Conservation (phyloP, 176 grass and related monocot genomes). For the Luzula sylvatica region DNA sequence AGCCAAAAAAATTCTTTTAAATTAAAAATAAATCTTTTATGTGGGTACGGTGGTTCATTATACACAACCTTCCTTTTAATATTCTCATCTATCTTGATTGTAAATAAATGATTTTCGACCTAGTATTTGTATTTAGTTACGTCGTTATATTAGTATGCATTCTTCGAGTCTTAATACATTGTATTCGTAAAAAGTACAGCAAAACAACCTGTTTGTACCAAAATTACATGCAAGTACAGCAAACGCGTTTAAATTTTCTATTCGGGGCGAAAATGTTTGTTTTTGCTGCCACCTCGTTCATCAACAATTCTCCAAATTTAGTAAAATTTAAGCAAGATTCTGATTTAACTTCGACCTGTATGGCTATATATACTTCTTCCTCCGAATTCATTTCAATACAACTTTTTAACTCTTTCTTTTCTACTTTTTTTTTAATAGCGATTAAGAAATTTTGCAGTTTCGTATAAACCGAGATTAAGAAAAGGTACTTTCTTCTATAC, state of each 20-base stretch:
- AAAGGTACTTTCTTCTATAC: background rate
- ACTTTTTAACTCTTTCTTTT: background rate
- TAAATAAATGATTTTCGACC: too few relatives aligned
- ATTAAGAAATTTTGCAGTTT: background rate
- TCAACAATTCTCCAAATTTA: constrained; percentile 15
- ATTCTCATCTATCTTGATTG: too few relatives aligned
- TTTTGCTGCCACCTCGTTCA: background rate
- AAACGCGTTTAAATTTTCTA: background rate
- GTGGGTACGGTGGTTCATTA: too few relatives aligned
- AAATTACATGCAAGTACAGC: too few relatives aligned
- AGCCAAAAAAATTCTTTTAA: too few relatives aligned
- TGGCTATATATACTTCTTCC: constrained; percentile 13
- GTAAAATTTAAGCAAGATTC: constrained; percentile 1
- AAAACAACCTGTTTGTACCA: too few relatives aligned
- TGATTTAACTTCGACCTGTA: constrained; percentile 1
- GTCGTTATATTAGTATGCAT: too few relatives aligned
- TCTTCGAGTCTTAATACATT: too few relatives aligned
- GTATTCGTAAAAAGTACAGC: too few relatives aligned
- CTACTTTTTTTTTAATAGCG: background rate
- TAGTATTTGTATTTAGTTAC: too few relatives aligned
- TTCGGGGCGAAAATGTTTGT: background rate
- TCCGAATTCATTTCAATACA: background rate
- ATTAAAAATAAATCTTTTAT: too few relatives aligned
- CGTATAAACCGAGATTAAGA: background rate
- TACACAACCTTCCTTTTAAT: too few relatives aligned